A percentile compares a stretch with the other conserved stretches of the same genome.
phyloP scores from a whole-genome alignment of 2,329 filamentous ascomycete genomes.

The Pseudocercospora macadamiae region DNA sequence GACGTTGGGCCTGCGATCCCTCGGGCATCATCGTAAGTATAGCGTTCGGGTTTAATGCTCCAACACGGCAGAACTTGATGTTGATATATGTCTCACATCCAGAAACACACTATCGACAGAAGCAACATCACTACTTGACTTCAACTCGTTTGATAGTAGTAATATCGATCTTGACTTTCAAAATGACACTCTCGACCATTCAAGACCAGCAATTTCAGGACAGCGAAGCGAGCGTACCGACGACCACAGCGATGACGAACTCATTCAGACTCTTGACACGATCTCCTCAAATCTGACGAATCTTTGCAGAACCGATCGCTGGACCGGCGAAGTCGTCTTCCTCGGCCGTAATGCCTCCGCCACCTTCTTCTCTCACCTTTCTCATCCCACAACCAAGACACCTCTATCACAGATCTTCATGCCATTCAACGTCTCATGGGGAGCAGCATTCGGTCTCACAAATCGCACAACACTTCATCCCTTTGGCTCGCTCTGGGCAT shows the following conservation, averaged over 20 bases:
- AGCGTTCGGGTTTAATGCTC: no score
- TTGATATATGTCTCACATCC: no score
- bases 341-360: conserved; percentile 9
- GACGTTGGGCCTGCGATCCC: neutral
- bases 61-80: no score
- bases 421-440: conserved; percentile 4
- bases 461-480: conserved; percentile 12
- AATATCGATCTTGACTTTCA: no score
- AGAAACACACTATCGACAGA: no score
- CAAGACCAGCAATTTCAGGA: neutral
- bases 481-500: conserved; percentile 11
- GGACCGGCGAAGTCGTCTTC: conserved; percentile 12
- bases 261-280: neutral
- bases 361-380: conserved; percentile 8
- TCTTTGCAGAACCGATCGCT: neutral
- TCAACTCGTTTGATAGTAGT: no score
- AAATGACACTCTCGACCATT: neutral
- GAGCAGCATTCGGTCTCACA: conserved; percentile 10
- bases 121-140: no score
- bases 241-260: neutral
- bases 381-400: neutral
- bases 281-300: neutral
- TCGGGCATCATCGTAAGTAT: neutral
- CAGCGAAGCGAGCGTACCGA: neutral
- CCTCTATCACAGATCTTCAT: neutral